phyloP scores from a whole-genome alignment of 2,329 filamentous ascomycete species.

The Endocalyx cinctus region DNA sequence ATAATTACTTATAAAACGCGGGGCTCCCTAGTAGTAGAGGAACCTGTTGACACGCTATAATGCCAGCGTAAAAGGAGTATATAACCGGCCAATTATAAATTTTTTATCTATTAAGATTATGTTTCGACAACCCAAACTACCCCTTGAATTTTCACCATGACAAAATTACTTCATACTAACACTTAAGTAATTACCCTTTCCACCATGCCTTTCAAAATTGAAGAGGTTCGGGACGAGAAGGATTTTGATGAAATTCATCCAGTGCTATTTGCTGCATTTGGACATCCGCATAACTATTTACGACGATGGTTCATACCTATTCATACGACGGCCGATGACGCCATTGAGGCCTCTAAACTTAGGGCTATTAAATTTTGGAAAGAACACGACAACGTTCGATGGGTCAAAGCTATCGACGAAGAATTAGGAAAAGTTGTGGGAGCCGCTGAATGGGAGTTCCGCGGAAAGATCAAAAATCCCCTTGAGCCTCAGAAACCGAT shows the following conservation, averaged over 20 bases:
- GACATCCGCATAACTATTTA: constrained; percentile 10
- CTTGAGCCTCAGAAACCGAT: constrained; percentile 6
- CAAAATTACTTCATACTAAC: no score
- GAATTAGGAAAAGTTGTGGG: constrained; percentile 8
- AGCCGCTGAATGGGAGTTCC: constrained; percentile 10
- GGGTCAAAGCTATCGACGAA: constrained; percentile 9
- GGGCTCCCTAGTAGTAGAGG: no score
- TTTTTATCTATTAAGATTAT: no score
- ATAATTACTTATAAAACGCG: no score
- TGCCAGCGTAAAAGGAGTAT: no score
- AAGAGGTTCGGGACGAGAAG: constrained; percentile 8
- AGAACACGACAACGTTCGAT: constrained; percentile 3
- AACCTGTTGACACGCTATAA: no score
- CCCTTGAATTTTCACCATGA: no score
- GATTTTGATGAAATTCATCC: constrained; percentile 10
- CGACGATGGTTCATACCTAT: constrained; percentile 13
- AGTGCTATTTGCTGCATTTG: constrained; percentile 10
- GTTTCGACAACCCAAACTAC: no score
- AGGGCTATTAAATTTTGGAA: constrained; percentile 9
- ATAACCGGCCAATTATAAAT: no score
- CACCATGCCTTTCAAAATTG: constrained; percentile 4
- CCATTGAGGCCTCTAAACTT: constrained; percentile 6
- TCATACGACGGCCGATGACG: constrained; percentile 8
- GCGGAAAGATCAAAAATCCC: not conserved
- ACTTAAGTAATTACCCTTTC: no score